Base-by-base conservation (phyloP, 1,284 basidiomycete species). In the Ceratobasidium sp. region DNA sequence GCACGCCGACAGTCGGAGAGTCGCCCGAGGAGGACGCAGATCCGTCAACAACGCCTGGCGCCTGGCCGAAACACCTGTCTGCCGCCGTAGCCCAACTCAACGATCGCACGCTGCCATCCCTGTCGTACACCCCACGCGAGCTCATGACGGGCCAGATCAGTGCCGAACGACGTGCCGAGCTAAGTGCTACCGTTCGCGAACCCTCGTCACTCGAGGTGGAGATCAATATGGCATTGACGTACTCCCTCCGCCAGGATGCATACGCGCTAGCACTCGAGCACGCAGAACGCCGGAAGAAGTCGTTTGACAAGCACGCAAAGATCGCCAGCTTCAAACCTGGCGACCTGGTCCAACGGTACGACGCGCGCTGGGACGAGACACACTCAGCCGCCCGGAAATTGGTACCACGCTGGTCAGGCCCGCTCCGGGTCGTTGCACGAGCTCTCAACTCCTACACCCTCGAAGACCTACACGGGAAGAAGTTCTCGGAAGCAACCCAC, bases 1-100 rank as follows among this genome's bases (percentile, higher is more conserved):
- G 79, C 35, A 77, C 77, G 31, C 79, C 77, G 0, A 73, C 74
- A 6, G 50, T 79, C 12, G 78, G 80, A 13, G 74, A 76, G 22
- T 10, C n/a, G 13, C 2, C n/a, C 5, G 40, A 42, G 3, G 45
- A 35, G 15, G 50, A 34, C 1, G 29, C 55, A 12, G 29, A 54
- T 22, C 38, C 69, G 32, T 29, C 42, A 3, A 38, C 67, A 3
- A 42, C 55, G 8, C 57, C 57, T 1, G 27, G 42, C 0, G 57
- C 55, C 20, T 75, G 74, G 74, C 58, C 72, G 12, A 43, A 69
- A 13, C 54, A 68, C 67, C 43, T 75, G n/a, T 58, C 70, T 20
- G 35, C 15, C 2, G 70, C 72, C 5, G 52, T 74, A 25, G 17
- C 31, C 0, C 15, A 34, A 5, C 49, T 75, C 40, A 75, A 75